phyloP scores from a whole-genome alignment of 495 filamentous ascomycete species.

The Aspergillus kassunensis region DNA sequence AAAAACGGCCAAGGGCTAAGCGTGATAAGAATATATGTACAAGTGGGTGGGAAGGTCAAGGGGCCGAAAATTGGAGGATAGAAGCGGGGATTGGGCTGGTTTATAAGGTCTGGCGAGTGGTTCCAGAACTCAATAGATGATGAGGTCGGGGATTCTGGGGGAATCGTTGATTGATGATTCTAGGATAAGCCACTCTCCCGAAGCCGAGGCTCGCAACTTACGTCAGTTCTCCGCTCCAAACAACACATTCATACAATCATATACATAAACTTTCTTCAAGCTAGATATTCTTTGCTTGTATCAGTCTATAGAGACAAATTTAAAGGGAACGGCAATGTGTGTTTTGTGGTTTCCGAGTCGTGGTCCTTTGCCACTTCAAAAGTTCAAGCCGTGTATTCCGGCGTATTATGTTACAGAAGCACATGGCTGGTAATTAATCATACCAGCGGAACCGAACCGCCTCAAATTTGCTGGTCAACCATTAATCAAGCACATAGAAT shows the following conservation, averaged over 20 bases:
- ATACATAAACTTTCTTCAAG: not conserved
- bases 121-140: constrained; percentile 34
- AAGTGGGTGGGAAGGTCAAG: not conserved
- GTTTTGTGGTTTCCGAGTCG: not conserved
- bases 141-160: constrained; percentile 30
- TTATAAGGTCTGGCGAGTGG: constrained; percentile 18
- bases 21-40: not conserved
- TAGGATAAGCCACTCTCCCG: constrained; percentile 32
- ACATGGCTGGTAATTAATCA: constrained; percentile 1
- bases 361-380: not conserved
- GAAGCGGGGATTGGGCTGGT: constrained; percentile 9
- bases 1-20: too few relatives aligned
- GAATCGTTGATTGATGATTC: constrained; percentile 22
- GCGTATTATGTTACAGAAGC: constrained; percentile 4
- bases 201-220: constrained; percentile 39
- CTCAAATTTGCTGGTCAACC: not conserved
- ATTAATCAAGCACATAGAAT: not conserved
- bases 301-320: not conserved
- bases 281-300: too few relatives aligned
- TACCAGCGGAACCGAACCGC: constrained; percentile 1
- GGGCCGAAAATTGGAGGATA: not conserved
- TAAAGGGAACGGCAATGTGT: not conserved
- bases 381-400: not conserved
- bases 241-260: too few relatives aligned
- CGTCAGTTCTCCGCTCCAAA: constrained; percentile 13